Evolutionary conservation across 2,329 filamentous ascomycete genomes (phyloP).

Genomic region (Helotiales sp.): DNA sequence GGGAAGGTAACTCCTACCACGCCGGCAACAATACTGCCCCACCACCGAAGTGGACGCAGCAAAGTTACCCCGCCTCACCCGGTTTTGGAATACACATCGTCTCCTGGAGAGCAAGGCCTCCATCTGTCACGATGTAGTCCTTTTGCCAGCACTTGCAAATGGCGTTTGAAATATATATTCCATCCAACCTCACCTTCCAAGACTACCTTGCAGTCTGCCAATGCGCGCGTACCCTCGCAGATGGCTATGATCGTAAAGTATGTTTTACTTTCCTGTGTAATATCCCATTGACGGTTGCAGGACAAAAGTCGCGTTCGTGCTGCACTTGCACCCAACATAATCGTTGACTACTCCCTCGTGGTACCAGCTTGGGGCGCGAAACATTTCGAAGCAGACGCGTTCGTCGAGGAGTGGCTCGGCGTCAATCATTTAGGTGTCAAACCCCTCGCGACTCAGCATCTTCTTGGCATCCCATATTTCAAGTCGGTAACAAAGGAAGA

Average conservation of each 20-base stretch:
- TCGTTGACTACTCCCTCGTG: conserved; percentile 19
- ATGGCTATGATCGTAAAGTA: conserved; percentile 32
- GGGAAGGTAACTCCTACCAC: not conserved
- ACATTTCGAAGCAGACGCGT: conserved; percentile 16
- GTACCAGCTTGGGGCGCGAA: conserved; percentile 19
- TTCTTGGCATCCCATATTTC: conserved; percentile 29
- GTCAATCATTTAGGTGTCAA: conserved; percentile 19
- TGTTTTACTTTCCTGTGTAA: not conserved
- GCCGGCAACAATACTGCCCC: not conserved
- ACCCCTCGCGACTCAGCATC: conserved; percentile 26
- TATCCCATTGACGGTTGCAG: not conserved
- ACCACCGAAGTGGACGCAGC: conserved; percentile 7
- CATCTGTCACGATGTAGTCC: not conserved
- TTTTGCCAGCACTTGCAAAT: conserved; percentile 6
- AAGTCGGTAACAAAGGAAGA: conserved; percentile 22
- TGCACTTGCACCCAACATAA: conserved; percentile 21
- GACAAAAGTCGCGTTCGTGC: conserved; percentile 16
- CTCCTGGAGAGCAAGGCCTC: not conserved
- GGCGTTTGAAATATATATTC: conserved; percentile 28
- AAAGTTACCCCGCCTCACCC: not conserved
- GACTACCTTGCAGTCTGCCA: conserved; percentile 29
- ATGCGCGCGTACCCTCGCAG: conserved; percentile 26
- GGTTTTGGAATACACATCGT: not conserved
- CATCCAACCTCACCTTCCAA: conserved; percentile 25
- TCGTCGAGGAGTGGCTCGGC: conserved; percentile 20